phyloP scores from a whole-genome alignment of 2,329 filamentous ascomycete genomes.

The Fusarium falciforme region DNA sequence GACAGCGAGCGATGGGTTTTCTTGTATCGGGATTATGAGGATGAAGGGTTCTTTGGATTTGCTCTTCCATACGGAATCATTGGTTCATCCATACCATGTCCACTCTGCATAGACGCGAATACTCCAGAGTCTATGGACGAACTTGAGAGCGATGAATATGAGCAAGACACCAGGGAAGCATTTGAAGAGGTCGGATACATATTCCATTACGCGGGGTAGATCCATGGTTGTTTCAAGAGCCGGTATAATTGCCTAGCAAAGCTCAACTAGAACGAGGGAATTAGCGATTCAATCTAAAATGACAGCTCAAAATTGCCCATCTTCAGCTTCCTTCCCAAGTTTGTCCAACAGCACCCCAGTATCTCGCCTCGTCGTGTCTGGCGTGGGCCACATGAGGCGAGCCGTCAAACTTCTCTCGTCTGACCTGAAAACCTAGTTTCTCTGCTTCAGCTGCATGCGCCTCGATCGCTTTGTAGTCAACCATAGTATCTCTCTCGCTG shows the following conservation, averaged over 20 bases:
- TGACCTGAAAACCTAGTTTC: neutral
- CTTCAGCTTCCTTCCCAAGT: neutral
- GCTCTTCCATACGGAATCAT: too few relatives aligned
- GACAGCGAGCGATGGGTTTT: neutral
- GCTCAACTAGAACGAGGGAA: neutral
- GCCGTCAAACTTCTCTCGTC: constrained; percentile 9
- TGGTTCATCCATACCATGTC: too few relatives aligned
- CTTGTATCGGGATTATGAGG: too few relatives aligned
- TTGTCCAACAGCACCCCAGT: constrained; percentile 1
- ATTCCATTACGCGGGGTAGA: too few relatives aligned
- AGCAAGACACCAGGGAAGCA: too few relatives aligned
- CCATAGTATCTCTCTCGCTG: constrained; percentile 11
- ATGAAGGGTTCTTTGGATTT: too few relatives aligned
- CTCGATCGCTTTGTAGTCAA: neutral
- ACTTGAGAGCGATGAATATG: too few relatives aligned
- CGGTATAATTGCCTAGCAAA: too few relatives aligned
- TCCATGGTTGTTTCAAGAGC: too few relatives aligned
- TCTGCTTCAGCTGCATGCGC: neutral
- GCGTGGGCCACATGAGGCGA: constrained; percentile 20
- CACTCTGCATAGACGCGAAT: too few relatives aligned
- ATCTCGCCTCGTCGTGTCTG: constrained; percentile 7
- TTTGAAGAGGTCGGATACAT: too few relatives aligned
- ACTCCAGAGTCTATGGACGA: too few relatives aligned
- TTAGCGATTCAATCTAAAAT: neutral
- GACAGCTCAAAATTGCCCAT: neutral